A percentile compares a stretch with the other conserved stretches of the same genome.
Conservation (phyloP, 2,329 filamentous ascomycete genomes). For the Exophiala xenobiotica region DNA sequence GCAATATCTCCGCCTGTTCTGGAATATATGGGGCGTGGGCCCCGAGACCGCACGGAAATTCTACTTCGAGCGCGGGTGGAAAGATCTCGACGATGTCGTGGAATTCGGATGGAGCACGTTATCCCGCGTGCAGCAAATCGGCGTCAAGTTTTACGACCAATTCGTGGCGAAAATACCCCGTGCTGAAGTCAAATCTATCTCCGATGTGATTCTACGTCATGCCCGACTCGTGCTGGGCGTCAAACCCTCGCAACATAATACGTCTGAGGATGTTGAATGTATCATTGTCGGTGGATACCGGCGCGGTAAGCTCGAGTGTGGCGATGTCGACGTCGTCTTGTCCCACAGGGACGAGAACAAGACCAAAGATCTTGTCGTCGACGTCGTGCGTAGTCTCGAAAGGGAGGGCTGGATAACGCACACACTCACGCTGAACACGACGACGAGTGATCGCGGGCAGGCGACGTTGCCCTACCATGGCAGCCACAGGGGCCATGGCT, state of each 20-base stretch:
- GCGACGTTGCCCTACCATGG: slow-evolving; percentile 56
- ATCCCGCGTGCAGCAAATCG: slow-evolving; percentile 83
- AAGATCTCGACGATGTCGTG: slow-evolving; percentile 80
- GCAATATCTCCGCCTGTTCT: slow-evolving; percentile 67
- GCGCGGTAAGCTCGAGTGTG: slow-evolving; percentile 68
- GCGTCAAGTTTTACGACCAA: slow-evolving; percentile 90
- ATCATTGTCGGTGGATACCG: slow-evolving; percentile 78
- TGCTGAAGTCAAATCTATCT: slow-evolving; percentile 70
- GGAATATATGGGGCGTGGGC: slow-evolving; percentile 89
- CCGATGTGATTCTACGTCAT: slow-evolving; percentile 61
- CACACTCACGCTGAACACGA: slow-evolving; percentile 68
- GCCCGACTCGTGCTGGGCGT: slow-evolving; percentile 43
- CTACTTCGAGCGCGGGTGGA: slow-evolving; percentile 73
- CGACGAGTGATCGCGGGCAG: slow-evolving; percentile 72
- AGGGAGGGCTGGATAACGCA: slow-evolving; percentile 72
- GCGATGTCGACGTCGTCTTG: slow-evolving; percentile 84
- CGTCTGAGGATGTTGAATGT: slow-evolving; percentile 52
- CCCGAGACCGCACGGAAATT: slow-evolving; percentile 78
- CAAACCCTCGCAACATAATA: slow-evolving; percentile 28
- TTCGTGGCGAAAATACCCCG: slow-evolving; percentile 71
- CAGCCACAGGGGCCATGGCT: slow-evolving; percentile 57
- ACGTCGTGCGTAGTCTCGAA: slow-evolving; percentile 72
- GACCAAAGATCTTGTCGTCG: slow-evolving; percentile 68
- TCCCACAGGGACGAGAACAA: slow-evolving; percentile 70
- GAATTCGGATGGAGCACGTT: slow-evolving; percentile 76